Evolutionary conservation across 2,329 filamentous ascomycete species (phyloP), one percentile per base, ranked within the genome.

Genomic region (Exophiala aquamarina): DNA sequence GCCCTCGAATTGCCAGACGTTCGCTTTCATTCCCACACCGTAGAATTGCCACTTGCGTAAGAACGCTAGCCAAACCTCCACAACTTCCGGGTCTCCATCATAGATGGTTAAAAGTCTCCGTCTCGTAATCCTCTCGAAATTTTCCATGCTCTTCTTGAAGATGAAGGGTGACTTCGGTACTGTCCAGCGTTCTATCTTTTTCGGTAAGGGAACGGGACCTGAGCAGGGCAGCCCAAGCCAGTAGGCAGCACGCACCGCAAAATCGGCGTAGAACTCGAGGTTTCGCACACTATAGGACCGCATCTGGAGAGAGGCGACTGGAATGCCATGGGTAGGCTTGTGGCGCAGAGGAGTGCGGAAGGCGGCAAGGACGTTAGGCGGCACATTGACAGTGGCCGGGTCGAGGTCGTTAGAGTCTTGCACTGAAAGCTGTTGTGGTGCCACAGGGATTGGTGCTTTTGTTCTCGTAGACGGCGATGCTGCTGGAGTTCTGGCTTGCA

Each of bases 21-120:
- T 96, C 43, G 93, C 93, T 78, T 98, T 98, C 90, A 98, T 94
- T 61, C 93, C 93, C 32, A 97, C 85, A n/a, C 93, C 93, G 59
- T 94, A 88, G 66, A 93, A 95, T 33, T 90, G 88, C 65, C 96
- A 86, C 70, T 95, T 95, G 63, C 87, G 82, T 63, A 98, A 68
- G 65, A 95, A 97, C 0, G 89, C 90, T 49, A 98, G 73, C 93
- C 93, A 98, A 20, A 91, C 69, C 68, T 94, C 86, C 28, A 98
- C 90, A 1, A 83, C 85, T 66, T 96, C 89, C 1, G 90, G 84
- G 62, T 96, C 79, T 0, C 90, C 93, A 63, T 97, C 93, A 57
- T 89, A 86, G 63, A 98, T 93, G 70, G 95, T 90, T 42, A 98
- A 90, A 61, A 96, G 68, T 11, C 93, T 77, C 44, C 91, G 81